These are phyloP conservation scores for Hypoxylon rubiginosum DNA, from an alignment of 2,329 filamentous ascomycete genomes.

Conservation along the genomic window DNA sequence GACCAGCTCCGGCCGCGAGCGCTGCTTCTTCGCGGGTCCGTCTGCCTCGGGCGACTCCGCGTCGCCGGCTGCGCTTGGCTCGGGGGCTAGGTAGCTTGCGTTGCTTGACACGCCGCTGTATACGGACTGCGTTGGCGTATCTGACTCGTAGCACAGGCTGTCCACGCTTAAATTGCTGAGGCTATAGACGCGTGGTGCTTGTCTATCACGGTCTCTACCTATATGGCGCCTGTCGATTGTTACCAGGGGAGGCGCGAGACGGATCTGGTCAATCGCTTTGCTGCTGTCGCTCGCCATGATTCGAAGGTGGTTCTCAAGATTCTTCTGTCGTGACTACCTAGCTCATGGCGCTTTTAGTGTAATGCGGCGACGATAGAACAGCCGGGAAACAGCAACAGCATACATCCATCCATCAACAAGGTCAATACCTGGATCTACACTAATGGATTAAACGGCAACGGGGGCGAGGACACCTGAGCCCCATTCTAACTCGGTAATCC, in stretches of 20 bases:
- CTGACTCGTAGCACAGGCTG: conserved; percentile 1
- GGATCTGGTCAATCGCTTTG: neutral
- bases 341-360: neutral
- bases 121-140: neutral
- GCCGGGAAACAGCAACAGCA: no score
- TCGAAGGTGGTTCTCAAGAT: neutral
- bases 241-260: neutral
- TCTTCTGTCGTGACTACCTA: no score
- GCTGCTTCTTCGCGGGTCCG: neutral
- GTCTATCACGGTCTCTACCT: no score
- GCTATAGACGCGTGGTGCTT: neutral
- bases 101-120: conserved; percentile 4
- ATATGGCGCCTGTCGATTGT: no score
- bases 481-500: neutral
- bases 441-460: neutral
- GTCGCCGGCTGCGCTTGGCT: neutral
- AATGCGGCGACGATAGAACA: no score
- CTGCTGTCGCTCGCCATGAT: neutral
- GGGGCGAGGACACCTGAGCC: neutral
- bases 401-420: no score
- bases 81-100: neutral
- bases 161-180: conserved; percentile 2
- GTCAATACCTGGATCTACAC: no score
- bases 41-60: no score
- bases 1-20: neutral